phyloP scores from a whole-genome alignment of 768 basidiomycete genomes.

The Trametes coccinea region DNA sequence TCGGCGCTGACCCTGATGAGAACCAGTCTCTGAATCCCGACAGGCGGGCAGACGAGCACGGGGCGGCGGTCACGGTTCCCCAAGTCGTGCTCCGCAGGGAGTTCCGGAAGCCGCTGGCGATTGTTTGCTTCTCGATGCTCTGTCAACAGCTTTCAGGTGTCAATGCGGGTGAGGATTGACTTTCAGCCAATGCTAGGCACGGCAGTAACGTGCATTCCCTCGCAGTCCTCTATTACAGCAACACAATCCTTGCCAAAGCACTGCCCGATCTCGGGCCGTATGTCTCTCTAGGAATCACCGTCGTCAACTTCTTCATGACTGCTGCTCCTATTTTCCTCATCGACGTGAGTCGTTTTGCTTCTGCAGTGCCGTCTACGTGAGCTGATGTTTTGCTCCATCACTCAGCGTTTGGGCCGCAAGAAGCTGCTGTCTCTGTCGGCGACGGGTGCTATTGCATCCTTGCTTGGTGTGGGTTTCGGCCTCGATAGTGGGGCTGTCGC shows the following conservation, averaged over 20 bases:
- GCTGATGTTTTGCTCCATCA: background rate
- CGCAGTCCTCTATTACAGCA: conserved; percentile 87
- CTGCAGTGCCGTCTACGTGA: background rate
- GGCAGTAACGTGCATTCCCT: background rate
- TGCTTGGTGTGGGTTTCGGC: conserved; percentile 67
- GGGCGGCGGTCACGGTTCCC: conserved; percentile 47
- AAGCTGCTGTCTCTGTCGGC: conserved; percentile 68
- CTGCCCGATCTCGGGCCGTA: conserved; percentile 80
- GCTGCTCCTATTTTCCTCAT: conserved; percentile 87
- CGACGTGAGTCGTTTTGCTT: conserved; percentile 52
- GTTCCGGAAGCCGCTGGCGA: conserved; percentile 60
- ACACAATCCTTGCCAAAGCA: conserved; percentile 78
- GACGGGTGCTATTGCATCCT: conserved; percentile 62
- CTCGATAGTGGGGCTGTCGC: conserved; percentile 60
- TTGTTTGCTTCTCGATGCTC: conserved; percentile 70
- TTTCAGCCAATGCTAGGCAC: conserved; percentile 1
- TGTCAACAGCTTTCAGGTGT: conserved; percentile 82
- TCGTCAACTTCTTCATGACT: conserved; percentile 81
- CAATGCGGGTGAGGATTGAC: conserved; percentile 55
- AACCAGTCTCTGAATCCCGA: conserved; percentile 15
- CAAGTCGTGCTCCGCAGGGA: conserved; percentile 52
- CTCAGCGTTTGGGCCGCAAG: conserved; percentile 71
- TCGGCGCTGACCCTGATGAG: conserved; percentile 32
- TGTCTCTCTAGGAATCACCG: conserved; percentile 79
- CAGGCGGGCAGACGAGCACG: conserved; percentile 28